Conservation (phyloP, 108 stramenopile genomes). For the Aurantiochytrium sp. region DNA sequence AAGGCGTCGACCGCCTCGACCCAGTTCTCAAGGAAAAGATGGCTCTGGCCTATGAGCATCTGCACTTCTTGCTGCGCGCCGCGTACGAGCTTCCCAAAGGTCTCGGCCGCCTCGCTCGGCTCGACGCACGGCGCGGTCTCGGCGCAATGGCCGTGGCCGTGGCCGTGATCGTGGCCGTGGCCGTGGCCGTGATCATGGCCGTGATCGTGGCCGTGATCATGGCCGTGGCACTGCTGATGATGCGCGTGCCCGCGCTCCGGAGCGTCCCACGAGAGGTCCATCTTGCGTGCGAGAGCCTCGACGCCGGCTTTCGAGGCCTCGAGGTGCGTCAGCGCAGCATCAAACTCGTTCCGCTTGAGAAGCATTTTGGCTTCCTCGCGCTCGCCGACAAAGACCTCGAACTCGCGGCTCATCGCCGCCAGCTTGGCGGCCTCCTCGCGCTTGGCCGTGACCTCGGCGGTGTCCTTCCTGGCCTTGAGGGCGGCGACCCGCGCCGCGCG, state of each 20-base stretch:
- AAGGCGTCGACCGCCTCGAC: slow-evolving; percentile 7
- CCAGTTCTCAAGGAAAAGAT: background rate
- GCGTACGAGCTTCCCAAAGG: background rate
- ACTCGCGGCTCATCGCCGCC: background rate
- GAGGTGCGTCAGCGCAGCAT: background rate
- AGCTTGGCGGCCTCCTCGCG: background rate
- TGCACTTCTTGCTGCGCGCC: background rate
- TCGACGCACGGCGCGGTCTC: background rate
- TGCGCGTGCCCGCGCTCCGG: too few relatives aligned
- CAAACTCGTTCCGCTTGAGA: background rate
- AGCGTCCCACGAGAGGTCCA: background rate
- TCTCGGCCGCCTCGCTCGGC: too few relatives aligned
- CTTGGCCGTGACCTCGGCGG: background rate
- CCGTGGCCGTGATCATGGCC: background rate
- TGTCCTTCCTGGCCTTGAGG: background rate
- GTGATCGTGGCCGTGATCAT: background rate
- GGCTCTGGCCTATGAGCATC: background rate
- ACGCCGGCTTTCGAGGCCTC: background rate
- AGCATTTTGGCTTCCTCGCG: background rate
- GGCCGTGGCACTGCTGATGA: background rate
- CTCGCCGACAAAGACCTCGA: background rate
- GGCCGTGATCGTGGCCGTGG: background rate
- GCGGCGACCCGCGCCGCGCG: background rate
- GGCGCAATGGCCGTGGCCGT: background rate
- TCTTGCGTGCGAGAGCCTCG: background rate